Evolutionary conservation across 495 filamentous ascomycete species (phyloP), one percentile per base, ranked within the genome.

Genomic region (Aspergillus biplanus): DNA sequence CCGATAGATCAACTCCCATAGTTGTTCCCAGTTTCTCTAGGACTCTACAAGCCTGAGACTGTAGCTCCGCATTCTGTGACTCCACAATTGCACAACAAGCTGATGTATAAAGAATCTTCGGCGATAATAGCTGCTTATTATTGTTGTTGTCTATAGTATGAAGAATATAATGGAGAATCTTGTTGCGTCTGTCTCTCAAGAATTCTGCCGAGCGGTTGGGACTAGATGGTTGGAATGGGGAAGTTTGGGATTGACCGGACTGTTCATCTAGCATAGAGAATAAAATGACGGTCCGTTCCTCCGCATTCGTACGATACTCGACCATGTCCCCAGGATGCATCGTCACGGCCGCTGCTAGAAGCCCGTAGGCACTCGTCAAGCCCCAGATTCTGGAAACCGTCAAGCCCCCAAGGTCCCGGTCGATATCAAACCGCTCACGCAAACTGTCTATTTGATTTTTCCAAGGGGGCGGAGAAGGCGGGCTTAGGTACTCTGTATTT

Each of bases 281-380:
- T 2, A 76, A 49, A n/a, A 87, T 59, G 0, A 62, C 72, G 13
- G 73, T 59, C 15, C 63, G 66, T 33, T 83, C 78, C 16, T 79
- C 77, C 15, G 74, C 72, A 3, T 72, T 55, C 0, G 76, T 75
- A 2, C 71, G 72, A 64, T 86, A 86, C 56, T 85, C 80, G 34
- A 86, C 62, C 73, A 81, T 80, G 64, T 86, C 79, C 7, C 78
- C 80, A 0, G 84, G 82, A 62, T 86, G 82, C 56, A 77, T 56
- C 2, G 78, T 82, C 55, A 82, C 68, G 16, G 78, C 78, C 2
- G 72, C 72, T 1, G 78, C 81, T 39, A 77, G 64, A 3, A 78
- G 66, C 39, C 76, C 75, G 13, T 71, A 68, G 18, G 75, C 67
- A 12, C 78, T 75, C n/a, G 80, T 72, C 0, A 85, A 61, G 13